Evolutionary conservation across 495 filamentous ascomycete genomes (phyloP).

Genomic region (Lophiotrema nucula): DNA sequence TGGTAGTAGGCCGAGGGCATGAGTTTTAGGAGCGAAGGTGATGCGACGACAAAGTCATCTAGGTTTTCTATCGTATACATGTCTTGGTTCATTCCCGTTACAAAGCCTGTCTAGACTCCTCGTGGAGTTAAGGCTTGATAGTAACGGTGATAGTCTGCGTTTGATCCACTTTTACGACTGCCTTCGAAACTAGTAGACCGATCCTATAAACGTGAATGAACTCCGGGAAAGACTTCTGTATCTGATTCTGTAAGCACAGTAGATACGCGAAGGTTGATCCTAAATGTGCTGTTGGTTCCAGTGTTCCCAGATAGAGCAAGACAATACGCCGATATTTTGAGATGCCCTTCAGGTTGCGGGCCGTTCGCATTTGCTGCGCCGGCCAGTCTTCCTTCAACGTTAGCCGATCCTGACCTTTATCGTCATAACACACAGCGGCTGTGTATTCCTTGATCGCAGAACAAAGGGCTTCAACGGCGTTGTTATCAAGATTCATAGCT

Average conservation of each 20-base stretch:
- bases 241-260: neutral
- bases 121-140: too few species aligned
- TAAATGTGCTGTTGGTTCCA: neutral
- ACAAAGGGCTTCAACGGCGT: neutral
- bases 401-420: neutral
- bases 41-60: too few species aligned
- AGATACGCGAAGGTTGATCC: neutral
- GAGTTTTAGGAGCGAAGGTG: too few species aligned
- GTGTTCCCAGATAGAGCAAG: neutral
- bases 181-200: too few species aligned
- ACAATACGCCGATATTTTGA: neutral
- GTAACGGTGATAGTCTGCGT: too few species aligned
- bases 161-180: too few species aligned
- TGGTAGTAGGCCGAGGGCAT: too few species aligned
- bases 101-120: too few species aligned
- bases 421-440: neutral
- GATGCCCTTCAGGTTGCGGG: neutral
- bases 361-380: neutral
- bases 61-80: too few species aligned
- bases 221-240: too few species aligned
- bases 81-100: too few species aligned
- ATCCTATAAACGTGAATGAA: too few species aligned
- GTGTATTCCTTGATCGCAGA: neutral
- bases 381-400: neutral
- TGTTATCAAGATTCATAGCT: neutral